These are phyloP conservation scores for Fraxinus sp. DNA, from an alignment of 305 asterid genomes.

Conservation along the genomic window DNA sequence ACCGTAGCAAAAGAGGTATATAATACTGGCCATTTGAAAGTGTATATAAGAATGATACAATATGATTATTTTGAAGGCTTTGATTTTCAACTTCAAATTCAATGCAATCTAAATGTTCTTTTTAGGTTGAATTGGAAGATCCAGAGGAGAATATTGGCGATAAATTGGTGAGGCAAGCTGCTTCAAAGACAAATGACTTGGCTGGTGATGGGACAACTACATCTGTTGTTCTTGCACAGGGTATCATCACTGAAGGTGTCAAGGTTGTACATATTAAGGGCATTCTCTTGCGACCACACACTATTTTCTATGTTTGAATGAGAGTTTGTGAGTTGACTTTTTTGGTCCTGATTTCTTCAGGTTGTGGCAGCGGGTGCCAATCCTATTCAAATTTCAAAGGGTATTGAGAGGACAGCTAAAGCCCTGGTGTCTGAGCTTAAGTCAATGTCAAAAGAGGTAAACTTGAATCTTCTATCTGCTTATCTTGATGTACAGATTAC, in stretches of 20 bases:
- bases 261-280: conserved; percentile 35
- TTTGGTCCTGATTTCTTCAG: conserved; percentile 23
- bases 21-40: not conserved
- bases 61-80: not conserved
- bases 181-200: conserved; percentile 65
- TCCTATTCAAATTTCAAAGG: conserved; percentile 57
- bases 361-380: conserved; percentile 71
- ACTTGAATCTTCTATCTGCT: not conserved
- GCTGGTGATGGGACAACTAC: conserved; percentile 77
- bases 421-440: conserved; percentile 52
- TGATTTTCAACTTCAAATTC: not conserved
- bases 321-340: not conserved
- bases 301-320: not conserved
- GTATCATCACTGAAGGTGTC: conserved; percentile 67
- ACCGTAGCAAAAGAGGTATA: conserved; percentile 67
- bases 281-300: not conserved
- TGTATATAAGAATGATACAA: not conserved
- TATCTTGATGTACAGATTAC: not conserved
- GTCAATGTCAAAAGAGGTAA: conserved; percentile 55
- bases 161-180: conserved; percentile 72
- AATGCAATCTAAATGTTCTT: not conserved
- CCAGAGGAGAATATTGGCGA: conserved; percentile 69
- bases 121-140: conserved; percentile 64
- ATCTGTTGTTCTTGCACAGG: conserved; percentile 69
- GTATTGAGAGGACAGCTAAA: conserved; percentile 55